Evolutionary conservation across 2,329 filamentous ascomycete species (phyloP), one percentile per base, ranked within the genome.

Genomic region (Aspergillus niger): DNA sequence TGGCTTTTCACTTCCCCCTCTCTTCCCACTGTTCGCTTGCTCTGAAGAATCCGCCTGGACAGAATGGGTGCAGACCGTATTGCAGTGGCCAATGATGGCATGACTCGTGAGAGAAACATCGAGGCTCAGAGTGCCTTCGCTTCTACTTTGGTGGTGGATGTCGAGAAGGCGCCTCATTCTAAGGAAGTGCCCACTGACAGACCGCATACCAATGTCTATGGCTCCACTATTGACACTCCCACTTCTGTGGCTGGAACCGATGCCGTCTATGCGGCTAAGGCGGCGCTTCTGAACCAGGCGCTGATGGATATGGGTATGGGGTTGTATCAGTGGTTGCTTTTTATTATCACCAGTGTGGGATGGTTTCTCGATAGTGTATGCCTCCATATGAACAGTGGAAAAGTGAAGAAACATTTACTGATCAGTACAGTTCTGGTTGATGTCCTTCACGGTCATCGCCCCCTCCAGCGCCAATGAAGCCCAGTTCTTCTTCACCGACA

Each of bases 361-460:
- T 68, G 67, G 67, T 67, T 69, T 28, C 57, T 68, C 22, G 63
- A 65, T 20, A 68, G 61, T 43, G 67, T 69, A 60, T 49, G 65
- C 62, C 8, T 20, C 20, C 20, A 20, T 20, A 20, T 20, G 20
- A 2, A 20, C 10, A n/a, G 49, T 52, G n/a, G 2, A 1, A 24
- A 11, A 3, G 2, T 15, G 20, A 20, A 20, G 20, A 20, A 20
- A 20, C 20, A 20, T 8, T 6, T 20, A 6, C 51, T 54, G 20
- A 54, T 28, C 1, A 8, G 1, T 28, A 5, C 20, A 68, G 66
- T 67, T 69, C 55, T 69, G 67, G 67, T 36, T 67, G 22, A 60
- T 59, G 55, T 64, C 65, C 3, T 65, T 69, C 41, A 30, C 43
- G 7, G 43, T 67, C 7, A 67, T 69, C 24, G 61, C 52, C 2